Evolutionary conservation across 768 basidiomycete genomes (phyloP).

Genomic region (Rhizopogon sp.): DNA sequence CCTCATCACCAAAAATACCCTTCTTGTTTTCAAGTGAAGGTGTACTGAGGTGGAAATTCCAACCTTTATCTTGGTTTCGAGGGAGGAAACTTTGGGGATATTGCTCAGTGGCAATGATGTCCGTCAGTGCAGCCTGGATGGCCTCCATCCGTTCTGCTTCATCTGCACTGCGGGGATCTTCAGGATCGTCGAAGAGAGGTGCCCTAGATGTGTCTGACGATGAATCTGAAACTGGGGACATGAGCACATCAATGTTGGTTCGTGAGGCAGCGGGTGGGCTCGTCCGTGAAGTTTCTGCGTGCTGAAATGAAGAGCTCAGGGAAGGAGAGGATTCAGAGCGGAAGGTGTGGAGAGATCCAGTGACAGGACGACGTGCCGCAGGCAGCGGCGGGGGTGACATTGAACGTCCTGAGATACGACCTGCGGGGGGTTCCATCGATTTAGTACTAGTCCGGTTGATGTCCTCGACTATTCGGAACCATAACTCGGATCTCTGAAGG

Average conservation of each 20-base stretch:
- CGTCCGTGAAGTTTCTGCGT: constrained; percentile 14
- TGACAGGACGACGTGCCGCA: constrained; percentile 11
- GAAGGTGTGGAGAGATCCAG: constrained; percentile 11
- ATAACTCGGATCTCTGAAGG: constrained; percentile 85
- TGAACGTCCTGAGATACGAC: constrained; percentile 4
- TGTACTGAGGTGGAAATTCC: constrained; percentile 2
- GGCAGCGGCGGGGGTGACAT: constrained; percentile 10
- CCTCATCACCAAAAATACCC: constrained; percentile 35
- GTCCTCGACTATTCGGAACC: constrained; percentile 85
- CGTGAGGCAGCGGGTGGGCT: constrained; percentile 21
- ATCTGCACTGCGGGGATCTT: constrained; percentile 51
- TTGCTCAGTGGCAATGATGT: constrained; percentile 87
- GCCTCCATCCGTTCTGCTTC: constrained; percentile 90
- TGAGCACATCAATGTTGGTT: constrained; percentile 72
- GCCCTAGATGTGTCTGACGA: constrained; percentile 55
- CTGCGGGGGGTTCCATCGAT: background rate
- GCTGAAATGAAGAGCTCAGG: constrained; percentile 14
- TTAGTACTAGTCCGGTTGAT: constrained; percentile 32
- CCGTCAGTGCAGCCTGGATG: constrained; percentile 91
- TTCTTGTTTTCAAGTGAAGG: constrained; percentile 12
- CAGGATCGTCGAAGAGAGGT: constrained; percentile 78
- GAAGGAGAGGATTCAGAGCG: constrained; percentile 36
- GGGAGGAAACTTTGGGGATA: constrained; percentile 28
- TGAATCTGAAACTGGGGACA: constrained; percentile 60
- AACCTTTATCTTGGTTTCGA: constrained; percentile 6